Evolutionary conservation across 331 rosid genomes (phyloP), one percentile per base, ranked within the genome.

Genomic region (Spiraea crenata): DNA sequence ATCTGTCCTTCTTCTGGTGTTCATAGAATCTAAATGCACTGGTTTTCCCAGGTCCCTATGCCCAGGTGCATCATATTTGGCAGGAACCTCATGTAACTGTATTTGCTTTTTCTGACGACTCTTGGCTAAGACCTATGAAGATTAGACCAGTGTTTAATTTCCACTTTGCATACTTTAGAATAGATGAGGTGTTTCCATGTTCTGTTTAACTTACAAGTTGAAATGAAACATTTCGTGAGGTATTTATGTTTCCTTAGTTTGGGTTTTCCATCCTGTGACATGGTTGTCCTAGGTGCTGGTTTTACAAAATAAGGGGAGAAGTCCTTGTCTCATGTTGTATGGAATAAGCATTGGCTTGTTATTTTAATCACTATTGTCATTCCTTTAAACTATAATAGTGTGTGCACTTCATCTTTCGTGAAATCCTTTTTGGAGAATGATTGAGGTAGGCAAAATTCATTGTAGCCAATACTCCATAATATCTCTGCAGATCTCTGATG

Each of bases 401-500:
- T 11, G 41, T n/a, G 0, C 46, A 68, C 57, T 57, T 56, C 25
- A 37, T 13, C 4, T 5, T 68, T 17, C 5, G 15, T 51, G 8
- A 67, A 49, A 1, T n/a, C 5, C 4, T 15, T 45, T 47, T 45
- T 63, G 69, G 63, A 35, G 38, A 62, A 17, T 60, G 57, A 68
- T 59, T 15, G 17, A 13, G 55, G 39, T 45, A 11, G 46, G 60
- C 45, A 74, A 7, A 16, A 20, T 57, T 74, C 17, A n/a, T 70
- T 48, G 40, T 50, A 66, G 19, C 69, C 44, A 41, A 44, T 25
- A 14, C 41, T 68, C n/a, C 42, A 12, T 76, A 54, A 25, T 80
- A 37, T 72, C 56, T 73, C 7, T 57, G 67, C 85, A 93, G 99
- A 81, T 82, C 85, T 19, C 75, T 87, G 86, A 91, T 93, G 99